These are phyloP conservation scores for Cladosporium sp. DNA, from an alignment of 2,329 filamentous ascomycete genomes.

Conservation along the genomic window DNA sequence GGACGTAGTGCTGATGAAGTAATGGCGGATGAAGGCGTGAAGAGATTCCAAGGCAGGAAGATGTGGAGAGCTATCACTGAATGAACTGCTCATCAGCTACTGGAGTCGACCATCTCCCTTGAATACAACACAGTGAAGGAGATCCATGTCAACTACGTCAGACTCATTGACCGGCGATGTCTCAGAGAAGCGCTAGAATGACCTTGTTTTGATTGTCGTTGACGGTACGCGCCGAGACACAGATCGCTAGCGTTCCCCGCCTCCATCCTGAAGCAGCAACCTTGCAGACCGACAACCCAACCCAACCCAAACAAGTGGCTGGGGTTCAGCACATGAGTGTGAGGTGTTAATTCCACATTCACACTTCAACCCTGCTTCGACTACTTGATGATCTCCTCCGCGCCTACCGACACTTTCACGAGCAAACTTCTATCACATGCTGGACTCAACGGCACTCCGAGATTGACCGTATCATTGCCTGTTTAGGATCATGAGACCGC, in stretches of 20 bases:
- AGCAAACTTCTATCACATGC: neutral
- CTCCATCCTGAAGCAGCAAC: neutral
- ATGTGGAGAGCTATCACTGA: slow-evolving; percentile 51
- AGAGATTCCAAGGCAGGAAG: slow-evolving; percentile 53
- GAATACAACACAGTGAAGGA: no score
- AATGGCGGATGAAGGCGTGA: slow-evolving; percentile 57
- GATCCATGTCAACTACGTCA: neutral
- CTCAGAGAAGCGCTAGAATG: neutral
- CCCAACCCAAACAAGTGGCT: neutral
- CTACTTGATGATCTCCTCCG: neutral
- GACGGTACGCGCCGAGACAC: neutral
- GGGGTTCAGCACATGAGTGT: neutral
- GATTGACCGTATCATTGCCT: neutral
- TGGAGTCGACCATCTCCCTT: neutral
- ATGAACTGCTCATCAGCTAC: slow-evolving; percentile 16
- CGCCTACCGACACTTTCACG: neutral
- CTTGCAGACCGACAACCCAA: slow-evolving; percentile 3
- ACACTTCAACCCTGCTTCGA: neutral
- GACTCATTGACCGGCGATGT: neutral
- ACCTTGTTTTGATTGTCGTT: neutral
- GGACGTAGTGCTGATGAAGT: slow-evolving; percentile 57
- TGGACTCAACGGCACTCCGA: neutral
- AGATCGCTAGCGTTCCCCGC: neutral
- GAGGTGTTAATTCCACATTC: no score
- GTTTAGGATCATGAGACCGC: slow-evolving; percentile 10